phyloP scores from a whole-genome alignment of 345 rosid genomes.

The Arabidopsis arenosa region DNA sequence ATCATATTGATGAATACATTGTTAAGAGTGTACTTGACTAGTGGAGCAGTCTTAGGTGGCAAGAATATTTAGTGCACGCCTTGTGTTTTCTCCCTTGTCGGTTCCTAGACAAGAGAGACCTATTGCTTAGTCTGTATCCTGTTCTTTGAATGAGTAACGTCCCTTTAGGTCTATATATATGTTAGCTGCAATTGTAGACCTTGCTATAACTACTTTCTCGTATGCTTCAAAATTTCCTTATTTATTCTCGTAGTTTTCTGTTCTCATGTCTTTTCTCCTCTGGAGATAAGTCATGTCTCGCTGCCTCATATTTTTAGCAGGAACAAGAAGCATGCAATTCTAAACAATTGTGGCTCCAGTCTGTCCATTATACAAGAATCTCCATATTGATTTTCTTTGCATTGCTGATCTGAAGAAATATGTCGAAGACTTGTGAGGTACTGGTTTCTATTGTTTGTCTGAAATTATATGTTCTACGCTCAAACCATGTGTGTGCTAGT shows the following conservation, averaged over 20 bases:
- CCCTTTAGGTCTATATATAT: conserved; percentile 25
- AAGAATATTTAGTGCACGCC: conserved; percentile 18
- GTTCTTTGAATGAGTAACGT: conserved; percentile 22
- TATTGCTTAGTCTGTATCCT: conserved; percentile 17
- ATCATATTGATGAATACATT: conserved; percentile 11
- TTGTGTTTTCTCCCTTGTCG: conserved; percentile 18
- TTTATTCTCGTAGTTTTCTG: conserved; percentile 3
- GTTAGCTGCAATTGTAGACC: conserved; percentile 17
- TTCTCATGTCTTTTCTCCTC: conserved; percentile 33
- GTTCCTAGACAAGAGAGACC: conserved; percentile 15
- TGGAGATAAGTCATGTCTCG: conserved; percentile 32
- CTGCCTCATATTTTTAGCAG: conserved; percentile 41
- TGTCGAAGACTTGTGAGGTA: conserved; percentile 45
- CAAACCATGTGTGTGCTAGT: conserved; percentile 21
- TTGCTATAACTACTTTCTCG: conserved; percentile 24
- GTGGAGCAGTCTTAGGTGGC: conserved; percentile 10
- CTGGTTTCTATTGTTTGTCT: conserved; percentile 35
- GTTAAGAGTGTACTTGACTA: conserved; percentile 8
- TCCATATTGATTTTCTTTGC: conserved; percentile 27
- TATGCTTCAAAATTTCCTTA: conserved; percentile 1
- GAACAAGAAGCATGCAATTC: conserved; percentile 39
- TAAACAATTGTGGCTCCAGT: conserved; percentile 20
- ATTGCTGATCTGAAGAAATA: conserved; percentile 33
- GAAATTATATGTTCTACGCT: conserved; percentile 1
- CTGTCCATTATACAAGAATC: conserved; percentile 20